Percentiles rank a stretch among this genome's conserved stretches.
phyloP scores from a whole-genome alignment of 768 basidiomycete genomes.

The Clavaria fumosa region DNA sequence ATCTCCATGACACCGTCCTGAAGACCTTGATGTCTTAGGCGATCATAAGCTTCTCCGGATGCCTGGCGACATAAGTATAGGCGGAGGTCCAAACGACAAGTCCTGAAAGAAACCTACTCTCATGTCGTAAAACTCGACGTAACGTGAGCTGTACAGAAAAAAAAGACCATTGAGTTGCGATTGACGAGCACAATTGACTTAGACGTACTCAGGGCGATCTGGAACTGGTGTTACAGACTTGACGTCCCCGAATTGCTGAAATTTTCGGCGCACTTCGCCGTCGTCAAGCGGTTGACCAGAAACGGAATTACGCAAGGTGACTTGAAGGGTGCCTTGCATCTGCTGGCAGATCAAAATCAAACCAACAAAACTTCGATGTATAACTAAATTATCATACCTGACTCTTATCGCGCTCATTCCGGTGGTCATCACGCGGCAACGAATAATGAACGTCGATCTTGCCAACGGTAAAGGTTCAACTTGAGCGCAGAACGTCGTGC shows the following conservation, averaged over 20 bases:
- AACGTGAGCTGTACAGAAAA: slow-evolving; percentile 46
- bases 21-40: slow-evolving; percentile 58
- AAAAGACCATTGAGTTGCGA: slow-evolving; percentile 1
- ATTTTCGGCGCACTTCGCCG: slow-evolving; percentile 70
- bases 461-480: too few species aligned
- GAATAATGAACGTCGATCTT: slow-evolving; percentile 99
- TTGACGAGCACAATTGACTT: not conserved
- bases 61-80: slow-evolving; percentile 28
- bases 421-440: slow-evolving; percentile 75
- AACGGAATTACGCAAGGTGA: slow-evolving; percentile 59
- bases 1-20: slow-evolving; percentile 87
- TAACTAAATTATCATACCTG: slow-evolving; percentile 50
- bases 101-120: slow-evolving; percentile 32
- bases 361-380: not conserved
- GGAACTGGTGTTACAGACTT: slow-evolving; percentile 57
- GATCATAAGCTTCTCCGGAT: slow-evolving; percentile 64
- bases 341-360: slow-evolving; percentile 25
- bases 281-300: slow-evolving; percentile 63
- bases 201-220: slow-evolving; percentile 44
- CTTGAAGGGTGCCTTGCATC: slow-evolving; percentile 72
- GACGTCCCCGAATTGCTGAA: slow-evolving; percentile 83
- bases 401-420: slow-evolving; percentile 56
- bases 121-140: slow-evolving; percentile 90
- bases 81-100: slow-evolving; percentile 5
- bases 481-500: too few species aligned